Evolutionary conservation across 306 rosid species (phyloP).

Genomic region (Herpetospermum pedunculosum): DNA sequence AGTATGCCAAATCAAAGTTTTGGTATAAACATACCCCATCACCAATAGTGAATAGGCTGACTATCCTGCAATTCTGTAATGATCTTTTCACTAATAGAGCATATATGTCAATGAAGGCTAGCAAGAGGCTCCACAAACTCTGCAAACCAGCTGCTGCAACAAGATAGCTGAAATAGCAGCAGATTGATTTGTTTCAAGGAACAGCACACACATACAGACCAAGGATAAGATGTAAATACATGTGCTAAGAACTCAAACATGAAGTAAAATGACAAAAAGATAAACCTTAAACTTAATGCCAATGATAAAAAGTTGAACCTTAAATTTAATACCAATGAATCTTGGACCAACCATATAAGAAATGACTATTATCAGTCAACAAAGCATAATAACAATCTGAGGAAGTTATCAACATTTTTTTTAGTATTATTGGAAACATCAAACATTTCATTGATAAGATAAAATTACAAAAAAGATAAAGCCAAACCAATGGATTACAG

Average conservation of each 20-base stretch:
- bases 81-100: constrained; percentile 70
- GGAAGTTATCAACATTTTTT: not conserved
- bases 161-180: constrained; percentile 47
- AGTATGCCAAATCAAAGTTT: not conserved
- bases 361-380: not conserved
- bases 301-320: not conserved
- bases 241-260: not conserved
- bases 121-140: constrained; percentile 57
- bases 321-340: not conserved
- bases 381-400: not conserved
- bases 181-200: constrained; percentile 8
- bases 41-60: constrained; percentile 61
- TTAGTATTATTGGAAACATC: no score
- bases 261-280: not conserved
- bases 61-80: constrained; percentile 50
- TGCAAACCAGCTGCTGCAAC: constrained; percentile 85
- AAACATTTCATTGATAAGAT: no score
- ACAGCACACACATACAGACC: not conserved
- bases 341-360: not conserved
- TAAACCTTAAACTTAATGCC: not conserved
- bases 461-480: no score
- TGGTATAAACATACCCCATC: constrained; percentile 66
- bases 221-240: not conserved
- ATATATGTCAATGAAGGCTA: constrained; percentile 59
- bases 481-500: no score